These are phyloP conservation scores for Vitis hybrid DNA, from an alignment of 177 flowering plant species.

Conservation along the genomic window DNA sequence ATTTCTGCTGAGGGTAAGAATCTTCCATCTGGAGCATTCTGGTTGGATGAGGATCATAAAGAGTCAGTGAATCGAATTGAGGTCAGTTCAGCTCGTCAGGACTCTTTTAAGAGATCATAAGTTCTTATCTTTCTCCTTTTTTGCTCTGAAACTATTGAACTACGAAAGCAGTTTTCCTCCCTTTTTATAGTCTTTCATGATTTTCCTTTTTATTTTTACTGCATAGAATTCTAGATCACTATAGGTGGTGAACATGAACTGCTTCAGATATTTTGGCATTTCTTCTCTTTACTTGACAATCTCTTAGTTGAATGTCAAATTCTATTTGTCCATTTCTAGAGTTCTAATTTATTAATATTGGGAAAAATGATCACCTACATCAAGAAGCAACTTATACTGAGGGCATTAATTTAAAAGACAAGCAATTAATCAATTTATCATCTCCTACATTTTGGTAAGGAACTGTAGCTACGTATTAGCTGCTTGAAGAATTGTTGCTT, in stretches of 20 bases:
- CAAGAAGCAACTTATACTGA: background rate
- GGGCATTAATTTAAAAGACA: background rate
- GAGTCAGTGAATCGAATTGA: slow-evolving; percentile 45
- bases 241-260: background rate
- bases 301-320: background rate
- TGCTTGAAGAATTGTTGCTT: too few relatives aligned
- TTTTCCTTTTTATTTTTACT: too few relatives aligned
- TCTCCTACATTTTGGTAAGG: too few relatives aligned
- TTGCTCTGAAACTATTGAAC: background rate
- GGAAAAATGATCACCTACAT: background rate
- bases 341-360: background rate
- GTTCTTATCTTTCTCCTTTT: slow-evolving; percentile 22
- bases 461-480: too few relatives aligned
- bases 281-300: background rate
- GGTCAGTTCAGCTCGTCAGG: slow-evolving; percentile 63
- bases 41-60: slow-evolving; percentile 46
- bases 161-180: background rate
- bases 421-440: too few relatives aligned
- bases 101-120: slow-evolving; percentile 71
- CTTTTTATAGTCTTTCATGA: background rate
- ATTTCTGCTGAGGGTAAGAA: slow-evolving; percentile 64
- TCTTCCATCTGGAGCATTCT: slow-evolving; percentile 79
- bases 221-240: background rate
- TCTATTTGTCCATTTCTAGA: background rate
- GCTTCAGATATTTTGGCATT: slow-evolving; percentile 3